Conservation (phyloP, 2,329 filamentous ascomycete genomes). For the Metarhizium rileyi region DNA sequence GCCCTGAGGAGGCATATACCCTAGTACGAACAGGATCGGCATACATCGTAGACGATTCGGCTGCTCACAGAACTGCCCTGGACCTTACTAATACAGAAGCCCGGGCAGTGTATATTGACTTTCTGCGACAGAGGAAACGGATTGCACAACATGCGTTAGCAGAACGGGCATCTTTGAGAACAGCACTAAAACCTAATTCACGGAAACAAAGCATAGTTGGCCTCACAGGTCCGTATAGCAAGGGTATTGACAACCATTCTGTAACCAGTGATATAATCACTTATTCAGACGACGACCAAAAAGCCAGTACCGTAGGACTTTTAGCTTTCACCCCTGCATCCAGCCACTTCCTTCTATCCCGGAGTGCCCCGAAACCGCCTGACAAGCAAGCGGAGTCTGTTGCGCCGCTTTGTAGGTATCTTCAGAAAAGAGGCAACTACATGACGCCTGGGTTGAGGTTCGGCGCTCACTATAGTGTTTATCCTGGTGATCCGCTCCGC, state of each 20-base stretch:
- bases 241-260: neutral
- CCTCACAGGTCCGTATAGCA: neutral
- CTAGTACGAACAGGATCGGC: slow-evolving; percentile 69
- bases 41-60: slow-evolving; percentile 70
- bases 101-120: slow-evolving; percentile 54
- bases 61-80: slow-evolving; percentile 58
- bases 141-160: slow-evolving; percentile 30
- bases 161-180: slow-evolving; percentile 28
- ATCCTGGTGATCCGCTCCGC: slow-evolving; percentile 86
- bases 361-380: neutral
- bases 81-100: slow-evolving; percentile 45
- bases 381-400: slow-evolving; percentile 7
- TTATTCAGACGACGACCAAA: neutral
- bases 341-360: slow-evolving; percentile 20
- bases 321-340: slow-evolving; percentile 23
- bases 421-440: slow-evolving; percentile 74
- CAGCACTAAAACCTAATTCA: slow-evolving; percentile 18
- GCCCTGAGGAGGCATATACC: slow-evolving; percentile 79
- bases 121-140: slow-evolving; percentile 34
- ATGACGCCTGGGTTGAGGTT: slow-evolving; percentile 89
- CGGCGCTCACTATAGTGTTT: slow-evolving; percentile 87
- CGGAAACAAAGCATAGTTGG: slow-evolving; percentile 4
- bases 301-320: neutral
- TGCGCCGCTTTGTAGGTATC: slow-evolving; percentile 60
- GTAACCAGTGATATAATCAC: neutral